phyloP scores from a whole-genome alignment of 139 green algal species.

The Zygnema cylindricum region DNA sequence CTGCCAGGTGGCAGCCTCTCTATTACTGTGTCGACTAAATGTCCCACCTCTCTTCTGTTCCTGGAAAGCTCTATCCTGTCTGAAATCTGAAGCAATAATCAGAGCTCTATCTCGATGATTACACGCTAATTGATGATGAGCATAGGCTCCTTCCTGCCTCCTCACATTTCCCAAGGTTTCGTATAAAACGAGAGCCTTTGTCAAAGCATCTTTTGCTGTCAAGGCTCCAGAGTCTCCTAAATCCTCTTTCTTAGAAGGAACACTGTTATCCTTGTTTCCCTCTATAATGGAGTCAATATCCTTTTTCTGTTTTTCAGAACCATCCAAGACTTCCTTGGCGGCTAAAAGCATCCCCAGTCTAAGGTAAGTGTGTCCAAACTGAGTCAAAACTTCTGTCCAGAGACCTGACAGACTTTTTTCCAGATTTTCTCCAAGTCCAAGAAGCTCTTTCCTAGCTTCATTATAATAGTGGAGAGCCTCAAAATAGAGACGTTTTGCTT shows the following conservation, averaged over 20 bases:
- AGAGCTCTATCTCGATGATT: conserved; percentile 40
- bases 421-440: conserved; percentile 20
- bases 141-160: conserved; percentile 42
- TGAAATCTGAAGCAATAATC: background rate
- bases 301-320: background rate
- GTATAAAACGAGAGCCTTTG: conserved; percentile 47
- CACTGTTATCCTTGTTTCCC: background rate
- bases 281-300: background rate
- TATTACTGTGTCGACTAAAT: background rate
- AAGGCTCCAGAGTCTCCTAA: background rate
- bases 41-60: background rate
- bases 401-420: conserved; percentile 15
- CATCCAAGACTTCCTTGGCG: background rate
- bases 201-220: conserved; percentile 43
- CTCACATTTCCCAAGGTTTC: conserved; percentile 22
- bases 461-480: conserved; percentile 29
- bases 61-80: background rate
- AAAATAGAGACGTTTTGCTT: conserved; percentile 31
- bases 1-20: conserved; percentile 19
- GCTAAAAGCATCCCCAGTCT: conserved; percentile 53
- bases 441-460: conserved; percentile 23
- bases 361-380: conserved; percentile 59
- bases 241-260: background rate
- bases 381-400: conserved; percentile 53
- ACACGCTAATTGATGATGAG: conserved; percentile 35